Conservation (phyloP, 345 rosid genomes). For the Salix udensis region DNA sequence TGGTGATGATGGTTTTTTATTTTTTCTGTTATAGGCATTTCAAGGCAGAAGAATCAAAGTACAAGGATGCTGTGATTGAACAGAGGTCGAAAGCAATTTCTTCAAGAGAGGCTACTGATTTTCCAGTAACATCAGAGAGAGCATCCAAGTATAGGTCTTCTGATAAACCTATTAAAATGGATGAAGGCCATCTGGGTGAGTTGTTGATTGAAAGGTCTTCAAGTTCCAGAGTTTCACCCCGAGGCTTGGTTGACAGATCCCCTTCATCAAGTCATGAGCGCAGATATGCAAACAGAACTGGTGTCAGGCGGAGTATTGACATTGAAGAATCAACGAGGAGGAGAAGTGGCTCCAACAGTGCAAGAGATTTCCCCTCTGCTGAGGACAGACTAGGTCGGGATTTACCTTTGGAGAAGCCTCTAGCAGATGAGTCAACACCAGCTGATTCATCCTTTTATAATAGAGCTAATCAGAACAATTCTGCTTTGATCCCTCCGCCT, state of each 20-base stretch:
- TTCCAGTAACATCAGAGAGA: slow-evolving; percentile 60
- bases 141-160: slow-evolving; percentile 50
- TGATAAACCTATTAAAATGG: slow-evolving; percentile 54
- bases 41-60: slow-evolving; percentile 45
- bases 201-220: slow-evolving; percentile 61
- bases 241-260: slow-evolving; percentile 66
- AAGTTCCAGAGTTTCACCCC: slow-evolving; percentile 69
- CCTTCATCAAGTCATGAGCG: slow-evolving; percentile 79
- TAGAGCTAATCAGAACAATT: slow-evolving; percentile 50
- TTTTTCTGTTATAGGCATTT: slow-evolving; percentile 41
- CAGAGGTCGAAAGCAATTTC: slow-evolving; percentile 52
- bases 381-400: slow-evolving; percentile 60
- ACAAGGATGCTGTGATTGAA: slow-evolving; percentile 46
- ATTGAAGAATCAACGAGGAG: slow-evolving; percentile 69
- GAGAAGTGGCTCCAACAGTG: slow-evolving; percentile 40
- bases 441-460: slow-evolving; percentile 54
- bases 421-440: slow-evolving; percentile 55
- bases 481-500: slow-evolving; percentile 54
- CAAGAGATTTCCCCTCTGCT: slow-evolving; percentile 49
- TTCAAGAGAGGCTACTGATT: slow-evolving; percentile 45
- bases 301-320: slow-evolving; percentile 62
- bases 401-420: slow-evolving; percentile 45
- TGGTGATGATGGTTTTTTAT: neutral
- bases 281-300: slow-evolving; percentile 49
- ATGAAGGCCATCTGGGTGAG: slow-evolving; percentile 64